These are phyloP conservation scores for Rhizophlyctis rosea DNA, from an alignment of 192 early-diverging fungal species.

Conservation along the genomic window DNA sequence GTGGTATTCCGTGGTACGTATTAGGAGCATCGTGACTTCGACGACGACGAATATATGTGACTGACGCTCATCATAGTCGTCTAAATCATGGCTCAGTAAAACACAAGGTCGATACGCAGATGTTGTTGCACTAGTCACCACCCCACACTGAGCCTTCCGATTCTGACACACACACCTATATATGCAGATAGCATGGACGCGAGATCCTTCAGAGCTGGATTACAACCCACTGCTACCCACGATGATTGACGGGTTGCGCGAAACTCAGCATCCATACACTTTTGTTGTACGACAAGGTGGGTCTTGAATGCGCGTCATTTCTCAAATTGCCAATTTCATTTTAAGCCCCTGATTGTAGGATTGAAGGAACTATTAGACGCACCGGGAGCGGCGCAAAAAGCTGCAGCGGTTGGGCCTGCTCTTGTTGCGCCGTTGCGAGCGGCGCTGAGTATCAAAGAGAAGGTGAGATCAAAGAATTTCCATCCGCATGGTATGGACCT, in stretches of 20 bases:
- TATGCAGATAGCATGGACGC: conserved; percentile 19
- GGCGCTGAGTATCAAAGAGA: conserved; percentile 11
- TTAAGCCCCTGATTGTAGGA: no score
- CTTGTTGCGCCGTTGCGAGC: conserved; percentile 11
- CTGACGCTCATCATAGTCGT: conserved; percentile 9
- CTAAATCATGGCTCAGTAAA: conserved; percentile 42
- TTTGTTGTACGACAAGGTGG: conserved; percentile 26
- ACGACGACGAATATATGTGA: not conserved
- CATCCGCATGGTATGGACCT: not conserved
- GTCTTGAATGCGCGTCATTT: no score
- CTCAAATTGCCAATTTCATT: no score
- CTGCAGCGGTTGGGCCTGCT: conserved; percentile 6
- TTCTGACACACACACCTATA: not conserved
- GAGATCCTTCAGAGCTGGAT: conserved; percentile 10
- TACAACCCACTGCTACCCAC: conserved; percentile 31
- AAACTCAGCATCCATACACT: conserved; percentile 36
- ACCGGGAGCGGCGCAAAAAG: conserved; percentile 19
- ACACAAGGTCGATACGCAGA: conserved; percentile 20
- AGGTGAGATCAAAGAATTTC: not conserved
- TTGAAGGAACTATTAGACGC: conserved; percentile 25
- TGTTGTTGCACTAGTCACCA: not conserved
- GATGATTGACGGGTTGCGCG: conserved; percentile 32
- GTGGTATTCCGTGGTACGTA: conserved; percentile 35
- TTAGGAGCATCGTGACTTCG: not conserved
- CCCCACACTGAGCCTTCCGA: no score